Evolutionary conservation across 768 basidiomycete species (phyloP).

Genomic region (Cystoderma amianthinum): DNA sequence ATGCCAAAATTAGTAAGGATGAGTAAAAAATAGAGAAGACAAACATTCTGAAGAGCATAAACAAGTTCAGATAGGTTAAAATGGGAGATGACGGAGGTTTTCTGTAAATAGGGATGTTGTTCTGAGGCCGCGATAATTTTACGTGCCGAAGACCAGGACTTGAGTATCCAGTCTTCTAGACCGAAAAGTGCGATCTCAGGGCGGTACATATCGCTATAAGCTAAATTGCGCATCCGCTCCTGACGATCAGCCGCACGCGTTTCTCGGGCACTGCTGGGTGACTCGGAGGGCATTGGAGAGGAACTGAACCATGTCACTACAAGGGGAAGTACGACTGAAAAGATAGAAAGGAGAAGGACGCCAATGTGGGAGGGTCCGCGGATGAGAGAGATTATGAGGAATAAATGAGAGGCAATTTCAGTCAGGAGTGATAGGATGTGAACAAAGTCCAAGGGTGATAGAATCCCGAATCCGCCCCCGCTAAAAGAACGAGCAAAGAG

Average conservation of each 20-base stretch:
- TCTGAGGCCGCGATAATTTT: conserved; percentile 54
- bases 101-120: conserved; percentile 30
- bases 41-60: conserved; percentile 63
- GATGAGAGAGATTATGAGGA: conserved; percentile 61
- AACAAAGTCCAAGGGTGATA: conserved; percentile 76
- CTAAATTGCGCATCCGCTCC: conserved; percentile 70
- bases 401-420: conserved; percentile 67
- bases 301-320: conserved; percentile 45
- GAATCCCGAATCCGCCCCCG: conserved; percentile 69
- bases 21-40: conserved; percentile 20
- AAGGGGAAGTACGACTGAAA: conserved; percentile 55
- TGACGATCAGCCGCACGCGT: conserved; percentile 61
- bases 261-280: conserved; percentile 44
- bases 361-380: conserved; percentile 47
- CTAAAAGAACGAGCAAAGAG: conserved; percentile 78
- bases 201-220: conserved; percentile 69
- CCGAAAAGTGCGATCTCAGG: conserved; percentile 81
- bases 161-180: conserved; percentile 78
- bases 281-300: conserved; percentile 32
- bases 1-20: conserved; percentile 5
- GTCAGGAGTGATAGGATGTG: conserved; percentile 65
- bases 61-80: conserved; percentile 60
- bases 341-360: conserved; percentile 51
- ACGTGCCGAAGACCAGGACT: conserved; percentile 66
- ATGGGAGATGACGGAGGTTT: conserved; percentile 44